phyloP scores from a whole-genome alignment of 768 basidiomycete species.

The Cystofilobasidium ferigula region DNA sequence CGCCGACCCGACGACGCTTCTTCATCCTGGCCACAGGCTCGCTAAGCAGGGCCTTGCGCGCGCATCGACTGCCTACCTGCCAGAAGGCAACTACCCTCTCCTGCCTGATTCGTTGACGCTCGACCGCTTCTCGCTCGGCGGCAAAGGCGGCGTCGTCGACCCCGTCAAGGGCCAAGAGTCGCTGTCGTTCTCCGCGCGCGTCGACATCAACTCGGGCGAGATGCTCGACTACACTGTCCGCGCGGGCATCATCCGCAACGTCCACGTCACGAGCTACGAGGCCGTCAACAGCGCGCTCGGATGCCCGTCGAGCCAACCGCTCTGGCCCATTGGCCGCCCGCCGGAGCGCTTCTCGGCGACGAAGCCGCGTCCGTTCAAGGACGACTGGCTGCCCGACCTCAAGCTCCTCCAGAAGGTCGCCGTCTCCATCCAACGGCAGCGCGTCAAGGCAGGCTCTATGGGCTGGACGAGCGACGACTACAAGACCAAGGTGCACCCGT shows the following conservation, averaged over 20 bases:
- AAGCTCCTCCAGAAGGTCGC: constrained; percentile 17
- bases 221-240: constrained; percentile 59
- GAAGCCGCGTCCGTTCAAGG: not conserved
- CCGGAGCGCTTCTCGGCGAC: not conserved
- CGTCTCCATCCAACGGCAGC: constrained; percentile 10
- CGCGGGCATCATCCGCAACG: constrained; percentile 61
- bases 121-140: constrained; percentile 46
- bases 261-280: constrained; percentile 55
- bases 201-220: constrained; percentile 48
- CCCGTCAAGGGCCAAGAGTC: constrained; percentile 44
- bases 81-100: constrained; percentile 56
- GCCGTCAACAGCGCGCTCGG: constrained; percentile 46
- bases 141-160: constrained; percentile 28
- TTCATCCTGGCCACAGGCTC: constrained; percentile 60
- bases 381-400: constrained; percentile 9
- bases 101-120: constrained; percentile 48
- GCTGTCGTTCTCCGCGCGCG: constrained; percentile 67
- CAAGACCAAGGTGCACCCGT: constrained; percentile 9
- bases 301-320: not conserved
- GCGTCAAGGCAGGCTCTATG: constrained; percentile 21
- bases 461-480: constrained; percentile 16
- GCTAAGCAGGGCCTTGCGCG: constrained; percentile 50
- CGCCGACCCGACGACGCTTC: constrained; percentile 74
- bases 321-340: constrained; percentile 8
- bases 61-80: constrained; percentile 53